Base-by-base conservation (phyloP, 228 moss, liverwort and hornwort genomes). In the Sphagnum fallax region DNA sequence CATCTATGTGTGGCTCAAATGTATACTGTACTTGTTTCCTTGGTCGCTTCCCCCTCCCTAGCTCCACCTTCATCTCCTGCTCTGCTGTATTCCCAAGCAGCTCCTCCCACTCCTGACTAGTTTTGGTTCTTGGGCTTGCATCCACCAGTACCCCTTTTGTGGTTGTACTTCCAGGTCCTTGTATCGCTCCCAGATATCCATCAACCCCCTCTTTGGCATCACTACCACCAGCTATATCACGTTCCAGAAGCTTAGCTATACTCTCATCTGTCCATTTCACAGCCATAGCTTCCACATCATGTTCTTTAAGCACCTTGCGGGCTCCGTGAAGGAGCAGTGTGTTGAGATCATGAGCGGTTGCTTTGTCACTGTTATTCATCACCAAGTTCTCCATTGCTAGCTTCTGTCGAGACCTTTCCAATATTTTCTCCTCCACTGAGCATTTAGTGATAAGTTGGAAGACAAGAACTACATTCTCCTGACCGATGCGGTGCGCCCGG, bases 381-480 rank as follows among this genome's bases (percentile, higher is more conserved):
- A 89, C 88, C 70, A 88, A 72, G 69, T 88, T 91, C 69, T 91
- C 91, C 92, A 90, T 84, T 62, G 91, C 88, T 71, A 91, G 75
- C 75, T 95, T 91, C 78, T 88, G 83, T 71, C 80, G 75, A 64
- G 89, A 82, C 71, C 91, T 77, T 66, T 94, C 81, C 73, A 91
- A 67, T 70, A 91, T 90, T 73, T 88, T 91, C 70, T 95, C 91
- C 68, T 95, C 94, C 5, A 95, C 91, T 60, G 94, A 95, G 75
- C 73, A 87, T 67, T 87, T 88, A 0, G 94, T 95, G 8, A 88
- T 70, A 16, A 95, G 88, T 74, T 91, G 94, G 73, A 88, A 95
- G 57, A 95, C 91, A 66, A 95, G 76, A 12, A 95, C 94, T 59
- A 81, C 84, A 65, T 87, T 91, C 72, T 90, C 90, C 77, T 95